Percentiles rank a stretch among this genome's conserved stretches.
Evolutionary conservation across 352 stramenopile species (phyloP).

Genomic region (Discostella stelligera): DNA sequence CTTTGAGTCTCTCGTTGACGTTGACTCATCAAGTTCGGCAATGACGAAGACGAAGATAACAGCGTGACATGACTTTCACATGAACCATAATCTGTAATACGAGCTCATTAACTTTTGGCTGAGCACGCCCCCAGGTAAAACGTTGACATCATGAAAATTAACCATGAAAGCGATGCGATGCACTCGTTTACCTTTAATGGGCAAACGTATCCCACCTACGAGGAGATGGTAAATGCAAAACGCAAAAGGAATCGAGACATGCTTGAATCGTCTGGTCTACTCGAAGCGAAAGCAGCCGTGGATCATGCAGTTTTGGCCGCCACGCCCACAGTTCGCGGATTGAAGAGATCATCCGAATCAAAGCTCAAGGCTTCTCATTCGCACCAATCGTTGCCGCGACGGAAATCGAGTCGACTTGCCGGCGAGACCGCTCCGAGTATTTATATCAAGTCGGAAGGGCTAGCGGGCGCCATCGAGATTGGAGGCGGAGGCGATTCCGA

Average conservation of each 20-base stretch:
- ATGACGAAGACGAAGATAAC: no score
- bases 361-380: no score
- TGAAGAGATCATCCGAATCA: slow-evolving; percentile 18
- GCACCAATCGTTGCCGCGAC: slow-evolving; percentile 1
- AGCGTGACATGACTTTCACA: no score
- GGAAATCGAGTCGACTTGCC: slow-evolving; percentile 63
- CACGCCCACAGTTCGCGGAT: slow-evolving; percentile 17
- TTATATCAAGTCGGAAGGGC: slow-evolving; percentile 56
- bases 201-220: slow-evolving; percentile 54
- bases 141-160: background rate
- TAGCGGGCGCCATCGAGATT: background rate
- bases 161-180: background rate
- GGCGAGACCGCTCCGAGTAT: slow-evolving; percentile 39
- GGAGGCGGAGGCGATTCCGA: slow-evolving; percentile 1
- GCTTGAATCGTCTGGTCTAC: slow-evolving; percentile 53
- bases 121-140: no score
- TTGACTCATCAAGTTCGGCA: no score
- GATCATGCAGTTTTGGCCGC: slow-evolving; percentile 7
- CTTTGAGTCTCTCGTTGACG: no score
- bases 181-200: slow-evolving; percentile 55
- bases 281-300: slow-evolving; percentile 44
- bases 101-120: no score
- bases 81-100: no score
- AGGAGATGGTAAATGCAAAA: slow-evolving; percentile 79
- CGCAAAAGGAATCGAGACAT: slow-evolving; percentile 63